Evolutionary conservation across 768 basidiomycete species (phyloP).

Genomic region (Polyporus arcularius): DNA sequence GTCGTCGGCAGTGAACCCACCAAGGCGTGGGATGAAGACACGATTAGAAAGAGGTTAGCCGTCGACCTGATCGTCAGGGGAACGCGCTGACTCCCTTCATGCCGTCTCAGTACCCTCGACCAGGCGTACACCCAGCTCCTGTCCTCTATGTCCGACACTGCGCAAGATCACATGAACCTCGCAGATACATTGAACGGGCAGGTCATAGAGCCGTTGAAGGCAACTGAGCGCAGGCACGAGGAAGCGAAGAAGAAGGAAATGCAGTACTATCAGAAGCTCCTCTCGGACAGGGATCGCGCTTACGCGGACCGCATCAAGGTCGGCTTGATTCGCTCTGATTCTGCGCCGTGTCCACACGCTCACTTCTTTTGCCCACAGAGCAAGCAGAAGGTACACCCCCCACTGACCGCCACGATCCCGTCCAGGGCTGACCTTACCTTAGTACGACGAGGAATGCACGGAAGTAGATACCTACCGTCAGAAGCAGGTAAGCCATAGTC

Average conservation of each 20-base stretch:
- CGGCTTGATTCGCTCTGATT: slow-evolving; percentile 11
- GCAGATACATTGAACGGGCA: slow-evolving; percentile 62
- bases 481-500: slow-evolving; percentile 61
- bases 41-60: slow-evolving; percentile 56
- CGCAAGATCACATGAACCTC: slow-evolving; percentile 69
- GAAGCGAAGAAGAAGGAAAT: slow-evolving; percentile 75
- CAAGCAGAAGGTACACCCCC: slow-evolving; percentile 57
- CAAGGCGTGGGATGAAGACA: slow-evolving; percentile 56
- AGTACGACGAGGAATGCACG: slow-evolving; percentile 81
- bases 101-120: slow-evolving; percentile 62
- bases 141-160: slow-evolving; percentile 54
- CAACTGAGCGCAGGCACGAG: slow-evolving; percentile 62
- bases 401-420: neutral
- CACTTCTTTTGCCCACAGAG: slow-evolving; percentile 37
- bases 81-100: neutral
- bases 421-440: slow-evolving; percentile 4
- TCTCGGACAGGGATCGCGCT: slow-evolving; percentile 67
- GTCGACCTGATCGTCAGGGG: neutral
- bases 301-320: slow-evolving; percentile 76
- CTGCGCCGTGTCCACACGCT: slow-evolving; percentile 6
- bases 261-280: slow-evolving; percentile 67
- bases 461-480: slow-evolving; percentile 75
- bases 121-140: slow-evolving; percentile 71
- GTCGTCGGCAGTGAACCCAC: slow-evolving; percentile 71
- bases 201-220: slow-evolving; percentile 64